A percentile compares a stretch with the other conserved stretches of the same genome.
Evolutionary conservation across 2,329 filamentous ascomycete genomes (phyloP).

Genomic region (Cytospora piceicola): DNA sequence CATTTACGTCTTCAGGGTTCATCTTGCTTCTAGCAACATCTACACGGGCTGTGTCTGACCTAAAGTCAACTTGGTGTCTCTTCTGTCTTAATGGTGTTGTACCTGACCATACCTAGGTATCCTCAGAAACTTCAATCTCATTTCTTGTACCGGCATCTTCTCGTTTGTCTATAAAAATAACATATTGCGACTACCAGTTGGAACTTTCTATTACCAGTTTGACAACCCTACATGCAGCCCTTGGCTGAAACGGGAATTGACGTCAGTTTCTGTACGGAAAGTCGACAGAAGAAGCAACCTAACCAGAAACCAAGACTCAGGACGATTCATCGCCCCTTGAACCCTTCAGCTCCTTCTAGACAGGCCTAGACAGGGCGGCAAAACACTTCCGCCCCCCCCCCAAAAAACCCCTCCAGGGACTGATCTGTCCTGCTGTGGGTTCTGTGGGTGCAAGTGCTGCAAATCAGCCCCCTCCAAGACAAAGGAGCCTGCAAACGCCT

Average conservation of each 20-base stretch:
- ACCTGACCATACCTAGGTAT: too few species aligned
- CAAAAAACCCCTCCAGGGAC: constrained; percentile 1
- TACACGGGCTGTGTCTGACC: too few species aligned
- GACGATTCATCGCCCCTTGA: not conserved
- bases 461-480: not conserved
- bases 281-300: not conserved
- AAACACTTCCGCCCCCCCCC: too few species aligned
- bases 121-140: not conserved
- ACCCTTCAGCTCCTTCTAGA: too few species aligned
- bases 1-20: not conserved
- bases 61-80: not conserved
- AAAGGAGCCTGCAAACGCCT: not conserved
- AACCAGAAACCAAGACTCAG: constrained; percentile 4
- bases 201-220: not conserved
- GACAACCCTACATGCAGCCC: not conserved
- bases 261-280: constrained; percentile 16
- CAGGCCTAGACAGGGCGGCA: too few species aligned
- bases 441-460: not conserved
- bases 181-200: not conserved
- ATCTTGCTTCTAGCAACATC: not conserved
- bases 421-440: constrained; percentile 6
- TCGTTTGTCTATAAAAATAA: not conserved
- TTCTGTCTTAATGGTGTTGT: not conserved
- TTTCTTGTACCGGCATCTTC: not conserved
- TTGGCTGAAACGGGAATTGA: constrained; percentile 10